Percentiles rank a stretch among this genome's conserved stretches.
Evolutionary conservation across 2,329 filamentous ascomycete species (phyloP).

Genomic region (Incumbomyces delicatus): DNA sequence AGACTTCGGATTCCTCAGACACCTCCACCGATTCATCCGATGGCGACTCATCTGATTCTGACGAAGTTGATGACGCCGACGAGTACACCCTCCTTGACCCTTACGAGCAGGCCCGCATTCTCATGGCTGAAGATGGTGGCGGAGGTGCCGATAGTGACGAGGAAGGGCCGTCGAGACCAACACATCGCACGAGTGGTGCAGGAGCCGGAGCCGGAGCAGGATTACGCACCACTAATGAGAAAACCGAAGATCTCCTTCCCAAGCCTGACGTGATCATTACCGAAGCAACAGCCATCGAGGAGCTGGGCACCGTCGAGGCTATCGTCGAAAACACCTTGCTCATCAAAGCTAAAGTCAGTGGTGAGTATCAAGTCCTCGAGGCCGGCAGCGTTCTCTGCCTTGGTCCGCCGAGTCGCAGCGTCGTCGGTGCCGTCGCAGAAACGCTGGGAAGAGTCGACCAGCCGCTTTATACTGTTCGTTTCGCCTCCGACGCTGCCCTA

Average conservation of each 20-base stretch:
- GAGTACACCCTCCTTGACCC: slow-evolving; percentile 62
- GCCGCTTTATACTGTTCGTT: slow-evolving; percentile 76
- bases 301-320: slow-evolving; percentile 64
- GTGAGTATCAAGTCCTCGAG: slow-evolving; percentile 78
- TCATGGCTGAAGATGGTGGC: slow-evolving; percentile 73
- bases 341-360: slow-evolving; percentile 66
- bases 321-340: slow-evolving; percentile 71
- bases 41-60: slow-evolving; percentile 54
- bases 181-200: slow-evolving; percentile 35
- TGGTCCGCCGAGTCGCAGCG: slow-evolving; percentile 50
- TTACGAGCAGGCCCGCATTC: slow-evolving; percentile 70
- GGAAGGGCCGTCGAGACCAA: slow-evolving; percentile 38
- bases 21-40: slow-evolving; percentile 55
- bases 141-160: slow-evolving; percentile 51
- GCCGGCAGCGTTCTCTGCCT: slow-evolving; percentile 74
- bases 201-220: slow-evolving; percentile 28
- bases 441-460: slow-evolving; percentile 77
- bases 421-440: slow-evolving; percentile 76
- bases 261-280: slow-evolving; percentile 74
- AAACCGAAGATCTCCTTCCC: slow-evolving; percentile 50
- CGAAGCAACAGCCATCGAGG: slow-evolving; percentile 63
- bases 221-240: slow-evolving; percentile 75
- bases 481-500: slow-evolving; percentile 60
- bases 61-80: slow-evolving; percentile 41
- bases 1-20: slow-evolving; percentile 60